phyloP scores from a whole-genome alignment of 371 early-diverging fungal genomes.

The Mortierella sp. region DNA sequence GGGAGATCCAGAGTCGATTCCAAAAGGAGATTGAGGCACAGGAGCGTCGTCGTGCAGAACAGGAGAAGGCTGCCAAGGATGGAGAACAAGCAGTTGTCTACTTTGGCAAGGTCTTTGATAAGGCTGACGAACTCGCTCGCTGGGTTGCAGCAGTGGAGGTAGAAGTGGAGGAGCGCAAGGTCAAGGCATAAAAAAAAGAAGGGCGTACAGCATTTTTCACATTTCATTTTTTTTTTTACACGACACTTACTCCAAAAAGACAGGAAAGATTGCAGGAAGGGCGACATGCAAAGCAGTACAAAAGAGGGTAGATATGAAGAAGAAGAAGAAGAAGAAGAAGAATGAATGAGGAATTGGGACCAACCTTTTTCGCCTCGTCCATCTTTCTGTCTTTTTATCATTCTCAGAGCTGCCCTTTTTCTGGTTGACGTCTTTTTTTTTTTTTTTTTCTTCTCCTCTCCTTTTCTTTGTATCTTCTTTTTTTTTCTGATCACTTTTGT shows the following conservation, averaged over 20 bases:
- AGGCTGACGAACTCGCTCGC: conserved; percentile 61
- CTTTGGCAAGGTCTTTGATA: conserved; percentile 69
- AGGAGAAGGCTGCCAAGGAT: conserved; percentile 61
- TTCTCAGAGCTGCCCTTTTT: not conserved
- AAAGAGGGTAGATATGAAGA: not conserved
- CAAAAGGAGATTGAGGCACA: conserved; percentile 81
- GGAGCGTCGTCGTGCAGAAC: conserved; percentile 73
- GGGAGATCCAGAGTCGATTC: conserved; percentile 89
- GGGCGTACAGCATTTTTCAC: not conserved
- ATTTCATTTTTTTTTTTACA: not conserved
- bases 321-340: no score
- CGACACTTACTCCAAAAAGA: not conserved
- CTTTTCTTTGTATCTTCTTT: not conserved
- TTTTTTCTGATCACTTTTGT: conserved; percentile 7
- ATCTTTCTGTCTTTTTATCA: not conserved
- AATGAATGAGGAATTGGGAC: no score
- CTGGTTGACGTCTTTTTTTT: not conserved
- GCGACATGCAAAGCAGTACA: not conserved
- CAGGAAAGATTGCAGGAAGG: not conserved
- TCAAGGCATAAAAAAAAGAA: conserved; percentile 34
- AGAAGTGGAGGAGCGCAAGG: conserved; percentile 53
- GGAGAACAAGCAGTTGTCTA: conserved; percentile 76
- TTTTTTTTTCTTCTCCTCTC: not conserved
- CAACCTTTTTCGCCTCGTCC: no score
- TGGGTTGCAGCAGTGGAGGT: conserved; percentile 58